These are phyloP conservation scores for Candida hungchunana DNA, from an alignment of 805 yeast species.

Conservation along the genomic window DNA sequence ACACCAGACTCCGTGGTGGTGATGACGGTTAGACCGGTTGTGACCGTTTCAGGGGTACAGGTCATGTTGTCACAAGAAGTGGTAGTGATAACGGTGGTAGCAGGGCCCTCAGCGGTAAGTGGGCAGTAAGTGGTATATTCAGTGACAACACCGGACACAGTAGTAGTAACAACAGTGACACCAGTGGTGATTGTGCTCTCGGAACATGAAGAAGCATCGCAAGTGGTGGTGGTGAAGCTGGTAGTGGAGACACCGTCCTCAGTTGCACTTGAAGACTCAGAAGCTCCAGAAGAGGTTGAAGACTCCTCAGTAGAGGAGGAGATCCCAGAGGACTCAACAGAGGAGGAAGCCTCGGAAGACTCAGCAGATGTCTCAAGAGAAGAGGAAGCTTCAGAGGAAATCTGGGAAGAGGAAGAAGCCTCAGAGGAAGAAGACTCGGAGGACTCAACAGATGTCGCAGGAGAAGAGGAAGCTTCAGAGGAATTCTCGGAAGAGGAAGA, in stretches of 20 bases:
- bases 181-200: conserved; percentile 26
- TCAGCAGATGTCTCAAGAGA: conserved; percentile 1
- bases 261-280: conserved; percentile 25
- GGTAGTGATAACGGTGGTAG: conserved; percentile 18
- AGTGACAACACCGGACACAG: conserved; percentile 24
- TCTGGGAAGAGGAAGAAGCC: conserved; percentile 2
- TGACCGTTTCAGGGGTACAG: conserved; percentile 9
- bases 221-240: conserved; percentile 25
- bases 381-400: conserved; percentile 5
- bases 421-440: conserved; percentile 4
- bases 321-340: conserved; percentile 7
- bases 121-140: conserved; percentile 25
- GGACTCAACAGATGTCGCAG: too few species aligned
- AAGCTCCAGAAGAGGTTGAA: conserved; percentile 1
- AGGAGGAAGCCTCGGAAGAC: conserved; percentile 2
- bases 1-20: conserved; percentile 27
- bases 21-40: conserved; percentile 28
- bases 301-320: conserved; percentile 3
- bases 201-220: conserved; percentile 16
- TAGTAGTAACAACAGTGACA: conserved; percentile 28
- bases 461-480: conserved; percentile 2
- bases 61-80: conserved; percentile 6
- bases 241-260: conserved; percentile 15
- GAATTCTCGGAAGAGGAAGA: conserved; percentile 1
- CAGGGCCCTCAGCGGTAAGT: conserved; percentile 13